These are phyloP conservation scores for Suillus americanus DNA, from an alignment of 768 basidiomycete species.

Conservation along the genomic window DNA sequence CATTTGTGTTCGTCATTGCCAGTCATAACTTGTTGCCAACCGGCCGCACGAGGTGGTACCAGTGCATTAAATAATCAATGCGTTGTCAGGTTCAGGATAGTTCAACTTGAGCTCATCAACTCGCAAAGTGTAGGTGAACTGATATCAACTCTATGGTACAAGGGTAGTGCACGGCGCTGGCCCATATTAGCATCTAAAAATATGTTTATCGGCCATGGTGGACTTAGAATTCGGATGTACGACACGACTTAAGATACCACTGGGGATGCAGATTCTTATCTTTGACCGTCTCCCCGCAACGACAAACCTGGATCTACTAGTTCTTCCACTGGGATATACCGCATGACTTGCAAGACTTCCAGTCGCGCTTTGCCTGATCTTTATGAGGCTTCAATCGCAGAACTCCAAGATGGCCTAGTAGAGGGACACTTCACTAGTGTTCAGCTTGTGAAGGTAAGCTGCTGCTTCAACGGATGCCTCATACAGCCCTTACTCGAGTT, in stretches of 20 bases:
- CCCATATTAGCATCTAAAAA: background rate
- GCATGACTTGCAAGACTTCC: background rate
- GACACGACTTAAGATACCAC: background rate
- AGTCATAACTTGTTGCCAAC: no score
- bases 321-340: background rate
- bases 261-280: background rate
- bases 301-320: background rate
- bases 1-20: no score
- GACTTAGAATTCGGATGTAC: background rate
- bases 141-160: no score
- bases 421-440: constrained; percentile 54
- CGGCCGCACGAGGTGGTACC: no score
- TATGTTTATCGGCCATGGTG: background rate
- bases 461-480: background rate
- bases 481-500: background rate
- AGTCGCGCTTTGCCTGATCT: constrained; percentile 42
- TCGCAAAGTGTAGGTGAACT: no score
- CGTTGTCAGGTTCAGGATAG: no score
- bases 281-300: background rate
- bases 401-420: constrained; percentile 53
- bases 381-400: constrained; percentile 57
- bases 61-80: no score
- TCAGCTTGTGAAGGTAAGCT: constrained; percentile 58
- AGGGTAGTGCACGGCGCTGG: no score
- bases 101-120: no score